Evolutionary conservation across 2,329 filamentous ascomycete species (phyloP), one percentile per base, ranked within the genome.

Genomic region (Talaromyces marneffei): DNA sequence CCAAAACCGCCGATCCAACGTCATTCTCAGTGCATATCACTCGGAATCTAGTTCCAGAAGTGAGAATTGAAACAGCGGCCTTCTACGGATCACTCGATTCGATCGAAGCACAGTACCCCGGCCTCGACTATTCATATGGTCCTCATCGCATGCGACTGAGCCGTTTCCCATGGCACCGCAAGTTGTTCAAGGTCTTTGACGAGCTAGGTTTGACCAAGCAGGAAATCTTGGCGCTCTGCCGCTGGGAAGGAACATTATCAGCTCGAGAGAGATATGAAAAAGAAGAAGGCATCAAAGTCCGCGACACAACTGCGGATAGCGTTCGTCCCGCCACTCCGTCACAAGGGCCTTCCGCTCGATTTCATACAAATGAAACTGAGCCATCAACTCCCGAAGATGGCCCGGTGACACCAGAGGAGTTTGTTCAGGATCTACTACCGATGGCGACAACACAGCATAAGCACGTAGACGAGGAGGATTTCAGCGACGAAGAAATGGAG

Each of bases 21-120:
- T 82, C 80, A 57, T 87, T 87, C 72, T 78, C 80, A 20, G 80
- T 80, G 18, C 83, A 87, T 68, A 80, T 87, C 63, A 81, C 81
- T 63, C 81, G 83, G 54, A 82, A 87, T 69, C 79, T 88, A 44
- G 83, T 87, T 23, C 83, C 83, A 37, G 85, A 88, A 76, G 84
- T 88, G 58, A 83, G 85, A 63, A 78, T 85, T 65, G 85, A 88
- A 72, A 86, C 85, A 1, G 80, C 81, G 59, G 82, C 79, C 56
- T 88, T 87, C 75, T 87, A 87, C 74, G 85, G 85, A 67, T 80
- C 82, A 42, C 78, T 87, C 50, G 84, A 87, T 75, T 85, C 81
- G 67, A 79, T 86, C 63, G 85, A 87, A 76, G 85, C 85, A 55
- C 84, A 85, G 62, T 87, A 88, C 67, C 85, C 85, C 0, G 85